Conservation (phyloP, 2,329 filamentous ascomycete species). For the Calycina marina region DNA sequence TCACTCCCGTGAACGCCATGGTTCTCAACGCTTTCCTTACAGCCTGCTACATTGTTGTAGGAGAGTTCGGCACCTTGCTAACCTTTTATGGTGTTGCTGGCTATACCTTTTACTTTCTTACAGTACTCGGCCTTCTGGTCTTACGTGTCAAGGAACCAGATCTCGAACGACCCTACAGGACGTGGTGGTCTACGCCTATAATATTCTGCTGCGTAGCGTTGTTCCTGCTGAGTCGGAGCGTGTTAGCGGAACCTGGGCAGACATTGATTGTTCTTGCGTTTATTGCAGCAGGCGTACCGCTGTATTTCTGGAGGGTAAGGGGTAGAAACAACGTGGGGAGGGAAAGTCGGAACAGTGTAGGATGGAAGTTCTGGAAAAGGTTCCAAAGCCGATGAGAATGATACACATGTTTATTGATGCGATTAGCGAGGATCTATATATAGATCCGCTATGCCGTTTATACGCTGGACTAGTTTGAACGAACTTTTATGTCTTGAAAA, state of each 20-base stretch:
- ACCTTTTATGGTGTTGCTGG: conserved; percentile 97
- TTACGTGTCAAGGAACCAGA: conserved; percentile 75
- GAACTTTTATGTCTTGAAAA: too few species aligned
- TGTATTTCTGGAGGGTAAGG: conserved; percentile 79
- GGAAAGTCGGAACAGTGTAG: conserved; percentile 25
- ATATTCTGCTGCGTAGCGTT: conserved; percentile 97
- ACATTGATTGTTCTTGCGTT: conserved; percentile 78
- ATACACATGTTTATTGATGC: background rate
- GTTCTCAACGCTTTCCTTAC: conserved; percentile 66
- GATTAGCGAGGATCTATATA: too few species aligned
- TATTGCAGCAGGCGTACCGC: conserved; percentile 66
- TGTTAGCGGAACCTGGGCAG: conserved; percentile 84
- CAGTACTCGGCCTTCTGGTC: conserved; percentile 84
- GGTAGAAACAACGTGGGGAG: conserved; percentile 40
- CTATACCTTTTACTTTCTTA: conserved; percentile 94
- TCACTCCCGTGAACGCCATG: conserved; percentile 88
- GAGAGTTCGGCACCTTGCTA: conserved; percentile 80
- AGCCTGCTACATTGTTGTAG: conserved; percentile 62
- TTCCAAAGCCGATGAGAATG: conserved; percentile 3
- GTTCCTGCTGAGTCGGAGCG: conserved; percentile 75
- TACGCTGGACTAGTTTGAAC: too few species aligned
- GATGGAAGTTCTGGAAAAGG: conserved; percentile 47
- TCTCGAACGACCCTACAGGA: conserved; percentile 81
- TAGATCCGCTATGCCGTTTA: too few species aligned
- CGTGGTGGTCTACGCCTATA: conserved; percentile 93